Conservation (phyloP, 345 rosid genomes). For the Eucalyptus urophylla region DNA sequence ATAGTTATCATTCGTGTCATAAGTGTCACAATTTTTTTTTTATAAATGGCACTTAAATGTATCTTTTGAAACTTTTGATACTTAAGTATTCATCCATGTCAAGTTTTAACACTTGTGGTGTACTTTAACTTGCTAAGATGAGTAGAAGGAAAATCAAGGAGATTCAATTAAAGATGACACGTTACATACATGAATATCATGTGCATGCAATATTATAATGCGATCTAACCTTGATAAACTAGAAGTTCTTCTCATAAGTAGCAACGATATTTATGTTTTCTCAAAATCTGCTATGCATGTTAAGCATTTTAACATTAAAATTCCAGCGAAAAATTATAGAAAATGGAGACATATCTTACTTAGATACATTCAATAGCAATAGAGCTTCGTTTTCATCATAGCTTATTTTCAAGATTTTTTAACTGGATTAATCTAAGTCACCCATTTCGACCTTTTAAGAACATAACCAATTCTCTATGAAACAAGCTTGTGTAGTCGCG, state of each 20-base stretch:
- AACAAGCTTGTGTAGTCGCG: background rate
- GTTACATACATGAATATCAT: background rate
- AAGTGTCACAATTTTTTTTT: background rate
- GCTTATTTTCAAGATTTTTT: background rate
- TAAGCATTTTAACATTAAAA: background rate
- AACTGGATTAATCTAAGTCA: background rate
- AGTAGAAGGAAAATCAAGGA: background rate
- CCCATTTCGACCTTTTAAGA: background rate
- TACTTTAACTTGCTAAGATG: too few relatives aligned
- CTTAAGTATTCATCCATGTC: too few relatives aligned
- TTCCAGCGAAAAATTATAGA: background rate
- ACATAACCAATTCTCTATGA: background rate
- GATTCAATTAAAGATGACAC: background rate
- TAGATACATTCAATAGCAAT: background rate
- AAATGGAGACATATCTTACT: background rate
- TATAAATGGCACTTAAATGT: too few relatives aligned
- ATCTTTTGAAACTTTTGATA: too few relatives aligned
- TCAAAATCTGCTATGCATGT: background rate
- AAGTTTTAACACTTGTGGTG: too few relatives aligned
- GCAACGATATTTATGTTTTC: background rate
- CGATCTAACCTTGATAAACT: background rate
- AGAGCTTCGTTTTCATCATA: background rate
- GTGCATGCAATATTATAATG: background rate
- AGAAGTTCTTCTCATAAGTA: too few relatives aligned
- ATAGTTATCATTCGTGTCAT: too few relatives aligned